Percentiles rank a stretch among this genome's conserved stretches.
Conservation (phyloP, 345 rosid genomes). For the Xanthoceras sorbifolium region DNA sequence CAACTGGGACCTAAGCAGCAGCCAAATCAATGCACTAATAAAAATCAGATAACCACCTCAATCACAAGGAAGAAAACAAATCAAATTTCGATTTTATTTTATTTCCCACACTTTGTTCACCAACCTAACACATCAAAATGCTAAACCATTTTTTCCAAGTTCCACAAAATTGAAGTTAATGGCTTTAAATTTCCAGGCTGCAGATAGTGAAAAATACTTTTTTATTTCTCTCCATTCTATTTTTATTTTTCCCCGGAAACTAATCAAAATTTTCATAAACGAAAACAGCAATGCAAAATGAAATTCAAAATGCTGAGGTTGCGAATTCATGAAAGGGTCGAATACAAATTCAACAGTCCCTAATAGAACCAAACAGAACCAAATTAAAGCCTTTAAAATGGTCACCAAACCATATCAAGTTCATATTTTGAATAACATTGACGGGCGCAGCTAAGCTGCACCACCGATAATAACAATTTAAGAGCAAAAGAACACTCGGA, state of each 20-base stretch:
- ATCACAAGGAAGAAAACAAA: neutral
- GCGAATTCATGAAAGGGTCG: neutral
- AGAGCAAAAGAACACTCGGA: too few relatives aligned
- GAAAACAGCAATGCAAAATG: slow-evolving; percentile 1
- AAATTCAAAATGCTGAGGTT: neutral
- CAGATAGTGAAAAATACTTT: neutral
- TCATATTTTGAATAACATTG: too few relatives aligned
- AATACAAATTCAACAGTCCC: neutral
- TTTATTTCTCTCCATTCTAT: neutral
- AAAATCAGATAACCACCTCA: neutral
- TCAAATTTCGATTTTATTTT: neutral
- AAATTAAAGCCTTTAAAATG: slow-evolving; percentile 10
- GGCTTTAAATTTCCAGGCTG: neutral
- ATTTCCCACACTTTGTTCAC: neutral
- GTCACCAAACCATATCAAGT: neutral
- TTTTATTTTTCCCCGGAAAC: neutral
- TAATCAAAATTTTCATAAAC: neutral
- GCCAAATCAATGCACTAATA: slow-evolving; percentile 2
- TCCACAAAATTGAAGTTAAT: neutral
- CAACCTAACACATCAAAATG: neutral
- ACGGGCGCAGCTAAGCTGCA: too few relatives aligned
- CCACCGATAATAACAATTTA: too few relatives aligned
- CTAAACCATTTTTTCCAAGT: neutral
- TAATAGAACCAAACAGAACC: neutral
- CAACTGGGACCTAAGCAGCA: slow-evolving; percentile 72